Evolutionary conservation across 202 grass and related monocot species (phyloP).

Genomic region (Hordeum pubiflorum): DNA sequence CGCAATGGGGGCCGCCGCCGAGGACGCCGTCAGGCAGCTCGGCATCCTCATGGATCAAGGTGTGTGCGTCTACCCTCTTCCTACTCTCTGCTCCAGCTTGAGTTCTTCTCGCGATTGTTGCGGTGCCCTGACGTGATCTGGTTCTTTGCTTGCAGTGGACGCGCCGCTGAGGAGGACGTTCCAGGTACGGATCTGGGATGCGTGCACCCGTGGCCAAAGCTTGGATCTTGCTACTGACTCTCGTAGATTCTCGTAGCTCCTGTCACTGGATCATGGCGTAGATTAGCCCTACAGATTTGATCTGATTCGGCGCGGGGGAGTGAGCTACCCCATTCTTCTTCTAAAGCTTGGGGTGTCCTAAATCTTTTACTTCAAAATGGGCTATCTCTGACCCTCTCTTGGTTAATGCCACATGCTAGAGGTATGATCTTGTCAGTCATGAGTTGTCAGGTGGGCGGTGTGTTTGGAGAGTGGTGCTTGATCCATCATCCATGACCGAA

Average conservation of each 20-base stretch:
- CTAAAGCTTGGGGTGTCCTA: neutral
- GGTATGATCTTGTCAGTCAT: neutral
- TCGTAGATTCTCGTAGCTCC: neutral
- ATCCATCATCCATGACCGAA: neutral
- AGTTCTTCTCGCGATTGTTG: neutral
- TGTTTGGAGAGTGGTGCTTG: neutral
- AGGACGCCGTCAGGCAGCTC: slow-evolving; percentile 69
- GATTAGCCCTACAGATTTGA: neutral
- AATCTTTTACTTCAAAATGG: slow-evolving; percentile 9
- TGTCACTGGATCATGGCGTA: neutral
- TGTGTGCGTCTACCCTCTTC: neutral
- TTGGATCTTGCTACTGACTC: slow-evolving; percentile 29
- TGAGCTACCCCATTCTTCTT: neutral
- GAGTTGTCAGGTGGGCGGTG: neutral
- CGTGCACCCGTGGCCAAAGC: slow-evolving; percentile 17
- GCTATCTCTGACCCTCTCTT: neutral
- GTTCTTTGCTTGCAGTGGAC: slow-evolving; percentile 65
- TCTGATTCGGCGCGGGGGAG: slow-evolving; percentile 1
- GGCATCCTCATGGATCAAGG: slow-evolving; percentile 65
- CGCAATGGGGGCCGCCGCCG: slow-evolving; percentile 57
- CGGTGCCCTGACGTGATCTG: slow-evolving; percentile 10
- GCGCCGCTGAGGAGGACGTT: slow-evolving; percentile 59
- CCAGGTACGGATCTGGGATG: slow-evolving; percentile 55
- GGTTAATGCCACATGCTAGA: neutral
- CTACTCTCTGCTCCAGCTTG: neutral